These are phyloP conservation scores for Colletotrichum lindemuthianum DNA, from an alignment of 2,329 filamentous ascomycete species.

Conservation along the genomic window DNA sequence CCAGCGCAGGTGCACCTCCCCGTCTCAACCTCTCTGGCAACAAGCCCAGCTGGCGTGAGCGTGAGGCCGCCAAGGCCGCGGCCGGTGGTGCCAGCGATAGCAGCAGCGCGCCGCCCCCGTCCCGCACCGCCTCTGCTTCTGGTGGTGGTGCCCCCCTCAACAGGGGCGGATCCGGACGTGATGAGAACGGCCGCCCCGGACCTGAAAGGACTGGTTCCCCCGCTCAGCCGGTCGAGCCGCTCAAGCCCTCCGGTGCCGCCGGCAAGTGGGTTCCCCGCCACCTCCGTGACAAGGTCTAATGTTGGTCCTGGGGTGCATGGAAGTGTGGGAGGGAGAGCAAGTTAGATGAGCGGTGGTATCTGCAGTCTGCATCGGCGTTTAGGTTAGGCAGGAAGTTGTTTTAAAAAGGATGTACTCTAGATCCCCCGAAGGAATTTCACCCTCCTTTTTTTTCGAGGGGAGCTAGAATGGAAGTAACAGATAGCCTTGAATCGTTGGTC, in stretches of 20 bases:
- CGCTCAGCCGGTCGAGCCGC: conserved; percentile 55
- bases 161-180: conserved; percentile 54
- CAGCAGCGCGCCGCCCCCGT: conserved; percentile 53
- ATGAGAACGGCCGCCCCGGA: conserved; percentile 48
- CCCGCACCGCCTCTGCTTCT: conserved; percentile 42
- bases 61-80: conserved; percentile 65
- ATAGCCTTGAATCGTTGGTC: conserved; percentile 33
- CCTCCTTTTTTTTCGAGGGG: conserved; percentile 43
- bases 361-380: conserved; percentile 51
- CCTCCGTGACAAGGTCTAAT: conserved; percentile 51
- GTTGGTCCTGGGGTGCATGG: conserved; percentile 45
- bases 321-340: conserved; percentile 27
- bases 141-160: conserved; percentile 53
- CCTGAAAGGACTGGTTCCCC: conserved; percentile 48
- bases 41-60: conserved; percentile 79
- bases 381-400: conserved; percentile 45
- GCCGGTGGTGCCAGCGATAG: conserved; percentile 44
- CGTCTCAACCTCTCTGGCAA: conserved; percentile 68
- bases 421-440: conserved; percentile 45
- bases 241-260: conserved; percentile 62
- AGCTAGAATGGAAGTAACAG: conserved; percentile 39
- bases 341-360: conserved; percentile 24
- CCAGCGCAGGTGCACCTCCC: conserved; percentile 58
- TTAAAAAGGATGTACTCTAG: conserved; percentile 50
- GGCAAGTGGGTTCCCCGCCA: conserved; percentile 70